Conservation (phyloP, 2,329 filamentous ascomycete genomes). For the Fusarium chlamydosporum region DNA sequence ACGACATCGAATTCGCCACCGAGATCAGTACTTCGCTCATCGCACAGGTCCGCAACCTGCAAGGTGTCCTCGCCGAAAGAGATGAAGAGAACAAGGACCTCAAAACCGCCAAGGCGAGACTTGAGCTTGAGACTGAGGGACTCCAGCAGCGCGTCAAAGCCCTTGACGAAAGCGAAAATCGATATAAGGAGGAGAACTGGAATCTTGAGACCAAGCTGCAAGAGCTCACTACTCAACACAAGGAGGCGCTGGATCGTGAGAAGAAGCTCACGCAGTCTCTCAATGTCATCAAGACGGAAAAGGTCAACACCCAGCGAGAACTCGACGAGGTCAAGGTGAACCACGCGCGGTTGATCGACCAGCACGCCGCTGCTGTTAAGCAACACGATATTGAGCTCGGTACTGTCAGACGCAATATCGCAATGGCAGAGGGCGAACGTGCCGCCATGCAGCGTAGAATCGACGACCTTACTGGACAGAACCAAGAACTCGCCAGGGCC, state of each 20-base stretch:
- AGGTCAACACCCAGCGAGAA: constrained; percentile 83
- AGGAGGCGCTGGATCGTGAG: constrained; percentile 84
- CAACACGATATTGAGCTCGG: constrained; percentile 91
- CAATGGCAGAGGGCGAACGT: constrained; percentile 83
- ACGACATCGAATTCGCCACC: constrained; percentile 98
- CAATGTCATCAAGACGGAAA: constrained; percentile 78
- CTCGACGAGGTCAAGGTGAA: constrained; percentile 89
- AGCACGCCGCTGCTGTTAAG: constrained; percentile 81
- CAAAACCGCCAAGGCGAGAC: constrained; percentile 79
- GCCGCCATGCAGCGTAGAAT: constrained; percentile 85
- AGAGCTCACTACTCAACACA: constrained; percentile 80
- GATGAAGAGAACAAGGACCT: constrained; percentile 86
- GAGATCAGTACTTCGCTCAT: constrained; percentile 97
- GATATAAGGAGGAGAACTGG: constrained; percentile 99
- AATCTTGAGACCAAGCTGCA: constrained; percentile 93
- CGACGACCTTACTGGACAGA: constrained; percentile 88
- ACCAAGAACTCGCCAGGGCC: constrained; percentile 89
- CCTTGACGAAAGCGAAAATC: constrained; percentile 93
- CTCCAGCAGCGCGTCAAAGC: constrained; percentile 84
- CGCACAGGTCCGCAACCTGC: constrained; percentile 92
- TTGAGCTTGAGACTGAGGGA: constrained; percentile 86
- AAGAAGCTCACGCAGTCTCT: constrained; percentile 83
- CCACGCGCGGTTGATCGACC: constrained; percentile 84
- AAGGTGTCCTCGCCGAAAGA: constrained; percentile 85
- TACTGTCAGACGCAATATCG: constrained; percentile 83